Base-by-base conservation (phyloP, 306 rosid species). In the Fragaria iinumae region DNA sequence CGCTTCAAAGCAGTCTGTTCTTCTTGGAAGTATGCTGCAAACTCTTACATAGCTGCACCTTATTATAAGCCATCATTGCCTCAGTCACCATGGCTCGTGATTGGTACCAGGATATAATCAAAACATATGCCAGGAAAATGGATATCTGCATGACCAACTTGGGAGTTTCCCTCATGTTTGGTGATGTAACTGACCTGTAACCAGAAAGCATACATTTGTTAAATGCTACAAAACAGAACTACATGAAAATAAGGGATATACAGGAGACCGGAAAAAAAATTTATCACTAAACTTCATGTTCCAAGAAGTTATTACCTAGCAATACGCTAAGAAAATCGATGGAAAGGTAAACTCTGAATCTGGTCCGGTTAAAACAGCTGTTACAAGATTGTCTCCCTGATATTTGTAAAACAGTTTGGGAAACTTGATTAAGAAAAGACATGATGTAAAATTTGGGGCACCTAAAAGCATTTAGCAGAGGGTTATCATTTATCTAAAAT, bases 341-440 rank as follows among this genome's bases (percentile, higher is more conserved):
- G 96, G 83, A 96, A 96, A 12, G 99, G 98, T 83, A 92, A 91
- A 76, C 99, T 96, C 86, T 96, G 99, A 75, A 92, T 91, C 98
- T 45, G 99, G 99, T 75, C 99, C 99, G 8, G 94, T 92, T 85
- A 96, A 86, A 77, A 82, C 74, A 71, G 97, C 98, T 7, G 93
- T 96, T 57, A 91, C 94, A 21, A 88, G 78, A 88, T 92, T 96
- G 82, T 91, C 99, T 62, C 94, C 97, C 99, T 96, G 91, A 73
- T 75, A 86, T 77, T 80, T 75, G 27, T 27, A 50, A 73, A 64
- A 32, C 53, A 62, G 70, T 70, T 55, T 78, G 67, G 60, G 32
- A 50, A 29, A 73, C 13, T 56, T 62, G 44, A 38, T 49, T 60
- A 32, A 32, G 18, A 63, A 69, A 74, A 39, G 36, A 41, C 11